Evolutionary conservation across 1,139 yeast species (phyloP).

Genomic region (Taphrina populina): DNA sequence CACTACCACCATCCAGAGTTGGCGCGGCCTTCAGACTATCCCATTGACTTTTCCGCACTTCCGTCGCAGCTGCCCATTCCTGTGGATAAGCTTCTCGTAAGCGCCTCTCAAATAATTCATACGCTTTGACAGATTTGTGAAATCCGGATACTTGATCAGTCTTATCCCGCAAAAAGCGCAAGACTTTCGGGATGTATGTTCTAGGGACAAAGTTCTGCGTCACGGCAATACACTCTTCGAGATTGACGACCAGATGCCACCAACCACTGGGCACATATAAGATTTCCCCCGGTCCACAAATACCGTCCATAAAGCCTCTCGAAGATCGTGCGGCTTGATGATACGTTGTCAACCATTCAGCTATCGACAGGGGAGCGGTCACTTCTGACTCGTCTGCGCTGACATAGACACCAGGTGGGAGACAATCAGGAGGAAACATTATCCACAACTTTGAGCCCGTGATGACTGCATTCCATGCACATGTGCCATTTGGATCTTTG

Average conservation of each 20-base stretch:
- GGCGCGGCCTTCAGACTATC: not conserved
- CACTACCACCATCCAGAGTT: not conserved
- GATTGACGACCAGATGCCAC: slow-evolving; percentile 91
- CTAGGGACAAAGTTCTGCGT: slow-evolving; percentile 85
- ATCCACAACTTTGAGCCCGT: slow-evolving; percentile 81
- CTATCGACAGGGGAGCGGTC: slow-evolving; percentile 84
- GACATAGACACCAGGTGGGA: slow-evolving; percentile 80
- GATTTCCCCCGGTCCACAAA: slow-evolving; percentile 79
- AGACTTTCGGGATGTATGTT: slow-evolving; percentile 53
- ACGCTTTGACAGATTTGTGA: not conserved
- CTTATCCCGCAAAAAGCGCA: slow-evolving; percentile 66
- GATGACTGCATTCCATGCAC: slow-evolving; percentile 84
- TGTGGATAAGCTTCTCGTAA: slow-evolving; percentile 9
- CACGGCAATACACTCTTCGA: slow-evolving; percentile 74
- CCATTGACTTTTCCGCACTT: slow-evolving; percentile 2
- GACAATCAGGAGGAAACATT: slow-evolving; percentile 72
- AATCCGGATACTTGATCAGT: slow-evolving; percentile 78
- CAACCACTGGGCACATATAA: slow-evolving; percentile 90
- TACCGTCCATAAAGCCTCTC: slow-evolving; percentile 58
- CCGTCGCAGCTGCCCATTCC: slow-evolving; percentile 11
- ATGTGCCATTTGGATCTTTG: slow-evolving; percentile 85
- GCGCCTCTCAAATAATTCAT: slow-evolving; percentile 13
- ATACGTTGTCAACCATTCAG: slow-evolving; percentile 87
- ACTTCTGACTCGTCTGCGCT: slow-evolving; percentile 82
- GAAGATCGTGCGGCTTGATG: slow-evolving; percentile 58